Evolutionary conservation across 768 basidiomycete species (phyloP), one percentile per base, ranked within the genome.

Genomic region (Boletus subparvulus): DNA sequence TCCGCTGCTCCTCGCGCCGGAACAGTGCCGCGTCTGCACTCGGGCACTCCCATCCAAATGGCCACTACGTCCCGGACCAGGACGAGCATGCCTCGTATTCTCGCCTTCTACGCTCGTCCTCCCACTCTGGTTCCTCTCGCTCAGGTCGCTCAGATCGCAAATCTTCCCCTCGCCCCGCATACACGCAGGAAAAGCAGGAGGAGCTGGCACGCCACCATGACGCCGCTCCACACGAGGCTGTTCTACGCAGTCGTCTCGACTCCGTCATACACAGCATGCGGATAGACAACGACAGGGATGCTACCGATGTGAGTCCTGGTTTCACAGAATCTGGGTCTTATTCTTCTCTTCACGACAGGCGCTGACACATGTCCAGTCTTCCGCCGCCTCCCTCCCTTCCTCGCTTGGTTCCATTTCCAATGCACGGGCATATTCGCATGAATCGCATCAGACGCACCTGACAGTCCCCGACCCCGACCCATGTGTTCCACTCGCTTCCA

Each of bases 191-290:
- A 47, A 59, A 66, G 39, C 58, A 59, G 46, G 55, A 64, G 52
- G 61, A 66, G 8, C 49, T 60, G 12, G 63, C 52, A 6, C 64
- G 61, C 57, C 58, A 65, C 54, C 63, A 66, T 37, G 71, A 71
- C 24, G 56, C 77, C 50, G 62, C 77, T 16, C 83, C 81, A 1
- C 83, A 81, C 51, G 82, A 80, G 62, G 80, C 80, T 43, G 84
- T 81, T 24, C 73, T 85, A 26, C 76, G 80, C 9, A 78, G 74
- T 47, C 74, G 81, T 12, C 69, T 85, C 17, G 84, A 85, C 70
- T 69, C 78, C 2, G 82, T 83, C 45, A 65, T 85, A n/a, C 67
- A 70, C 55, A 67, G 69, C 58, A 65, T 65, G 62, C 49, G 52
- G 19, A 64, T 69, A 59, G 65, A 69, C 51, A 66, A 12, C 37